phyloP scores from a whole-genome alignment of 2,329 filamentous ascomycete species.

The Paracoccidioides lutzii region DNA sequence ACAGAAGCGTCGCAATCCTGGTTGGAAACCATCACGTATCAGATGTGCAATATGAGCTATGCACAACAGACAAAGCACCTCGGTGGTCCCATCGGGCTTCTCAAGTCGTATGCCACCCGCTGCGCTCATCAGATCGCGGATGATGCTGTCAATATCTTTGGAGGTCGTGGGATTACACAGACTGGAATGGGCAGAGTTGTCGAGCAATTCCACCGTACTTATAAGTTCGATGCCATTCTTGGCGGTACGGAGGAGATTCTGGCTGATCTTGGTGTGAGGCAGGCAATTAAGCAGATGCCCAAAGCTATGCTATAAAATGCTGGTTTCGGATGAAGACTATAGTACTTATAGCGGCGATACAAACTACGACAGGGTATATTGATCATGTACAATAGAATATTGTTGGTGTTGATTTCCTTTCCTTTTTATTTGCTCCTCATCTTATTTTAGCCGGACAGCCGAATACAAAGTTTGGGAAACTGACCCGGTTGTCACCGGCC shows the following conservation, averaged over 20 bases:
- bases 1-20: constrained; percentile 74
- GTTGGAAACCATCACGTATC: constrained; percentile 73
- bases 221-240: constrained; percentile 68
- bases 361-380: background rate
- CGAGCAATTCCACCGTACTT: constrained; percentile 72
- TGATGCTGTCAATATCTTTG: constrained; percentile 74
- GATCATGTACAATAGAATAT: constrained; percentile 1
- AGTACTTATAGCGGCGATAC: background rate
- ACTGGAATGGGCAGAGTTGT: constrained; percentile 70
- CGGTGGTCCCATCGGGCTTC: constrained; percentile 66
- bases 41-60: constrained; percentile 80
- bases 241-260: constrained; percentile 76
- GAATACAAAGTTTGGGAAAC: background rate
- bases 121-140: constrained; percentile 73
- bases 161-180: constrained; percentile 67
- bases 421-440: background rate
- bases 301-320: constrained; percentile 61
- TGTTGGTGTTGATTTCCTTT: background rate
- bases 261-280: constrained; percentile 66
- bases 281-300: constrained; percentile 73
- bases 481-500: no score
- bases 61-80: constrained; percentile 60
- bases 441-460: background rate
- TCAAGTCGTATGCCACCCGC: constrained; percentile 67
- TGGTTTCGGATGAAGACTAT: background rate